These are phyloP conservation scores for Candida dubliniensis DNA, from an alignment of 1,139 yeast genomes.

Conservation along the genomic window DNA sequence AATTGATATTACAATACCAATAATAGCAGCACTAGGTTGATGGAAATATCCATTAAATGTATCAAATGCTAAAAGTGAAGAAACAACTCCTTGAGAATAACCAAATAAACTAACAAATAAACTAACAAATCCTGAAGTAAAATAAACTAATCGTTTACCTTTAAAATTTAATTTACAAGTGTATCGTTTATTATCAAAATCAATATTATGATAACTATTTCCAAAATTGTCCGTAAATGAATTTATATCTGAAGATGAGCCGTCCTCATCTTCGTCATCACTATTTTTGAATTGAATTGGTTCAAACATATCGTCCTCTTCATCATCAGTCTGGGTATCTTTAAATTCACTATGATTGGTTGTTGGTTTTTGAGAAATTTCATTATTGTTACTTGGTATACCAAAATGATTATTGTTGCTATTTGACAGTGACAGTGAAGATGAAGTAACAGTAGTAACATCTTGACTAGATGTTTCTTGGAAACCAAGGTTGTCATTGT, in stretches of 20 bases:
- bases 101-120: slow-evolving; percentile 85
- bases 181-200: slow-evolving; percentile 38
- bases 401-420: neutral
- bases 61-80: slow-evolving; percentile 60
- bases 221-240: slow-evolving; percentile 32
- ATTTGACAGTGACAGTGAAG: neutral
- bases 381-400: neutral
- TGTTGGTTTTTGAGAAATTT: neutral
- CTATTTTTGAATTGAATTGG: slow-evolving; percentile 9
- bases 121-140: slow-evolving; percentile 80
- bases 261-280: slow-evolving; percentile 5
- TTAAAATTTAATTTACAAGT: slow-evolving; percentile 36
- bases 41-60: slow-evolving; percentile 46
- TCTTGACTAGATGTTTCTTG: neutral
- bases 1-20: slow-evolving; percentile 52
- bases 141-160: slow-evolving; percentile 55
- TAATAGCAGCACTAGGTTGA: slow-evolving; percentile 45
- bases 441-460: neutral
- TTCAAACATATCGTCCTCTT: slow-evolving; percentile 8
- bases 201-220: slow-evolving; percentile 36
- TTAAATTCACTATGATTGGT: slow-evolving; percentile 1
- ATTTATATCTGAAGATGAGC: slow-evolving; percentile 1
- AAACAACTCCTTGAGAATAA: slow-evolving; percentile 90
- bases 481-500: too few relatives aligned
- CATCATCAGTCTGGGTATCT: slow-evolving; percentile 1